phyloP scores from a whole-genome alignment of 2,329 filamentous ascomycete species.

The Ophiostoma quercus region DNA sequence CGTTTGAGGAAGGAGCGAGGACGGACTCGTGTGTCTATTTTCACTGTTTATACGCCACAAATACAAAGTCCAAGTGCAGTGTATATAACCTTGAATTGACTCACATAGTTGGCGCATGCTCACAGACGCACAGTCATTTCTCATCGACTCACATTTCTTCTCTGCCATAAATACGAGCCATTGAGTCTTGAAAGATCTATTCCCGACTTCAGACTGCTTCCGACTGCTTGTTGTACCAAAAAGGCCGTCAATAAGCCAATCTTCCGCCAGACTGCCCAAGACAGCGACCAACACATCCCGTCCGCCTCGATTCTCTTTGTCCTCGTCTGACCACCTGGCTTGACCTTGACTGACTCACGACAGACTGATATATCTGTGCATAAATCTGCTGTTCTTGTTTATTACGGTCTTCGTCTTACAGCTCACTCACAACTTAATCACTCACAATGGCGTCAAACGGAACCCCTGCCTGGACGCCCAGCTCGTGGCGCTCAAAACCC shows the following conservation, averaged over 20 bases:
- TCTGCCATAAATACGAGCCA: neutral
- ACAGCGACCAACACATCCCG: conserved; percentile 5
- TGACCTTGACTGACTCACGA: neutral
- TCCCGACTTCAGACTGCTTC: neutral
- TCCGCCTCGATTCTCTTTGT: neutral
- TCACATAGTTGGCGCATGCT: neutral
- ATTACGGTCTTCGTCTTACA: neutral
- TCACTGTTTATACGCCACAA: neutral
- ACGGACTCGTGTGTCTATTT: neutral
- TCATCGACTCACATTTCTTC: neutral
- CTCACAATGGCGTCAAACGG: conserved; percentile 19
- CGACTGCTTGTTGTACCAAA: neutral
- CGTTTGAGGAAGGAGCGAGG: conserved; percentile 1
- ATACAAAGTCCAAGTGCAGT: neutral
- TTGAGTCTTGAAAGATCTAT: neutral
- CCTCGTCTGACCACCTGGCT: neutral
- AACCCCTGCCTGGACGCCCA: conserved; percentile 47
- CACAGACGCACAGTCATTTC: neutral
- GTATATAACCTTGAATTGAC: neutral
- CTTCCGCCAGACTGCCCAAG: neutral
- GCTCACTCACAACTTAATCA: conserved; percentile 25
- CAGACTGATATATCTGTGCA: neutral
- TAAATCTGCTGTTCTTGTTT: too few relatives aligned
- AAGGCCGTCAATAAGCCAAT: neutral
- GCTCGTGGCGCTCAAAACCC: conserved; percentile 71